Evolutionary conservation across 2,329 filamentous ascomycete genomes (phyloP).

Genomic region (Aspergillus melleus): DNA sequence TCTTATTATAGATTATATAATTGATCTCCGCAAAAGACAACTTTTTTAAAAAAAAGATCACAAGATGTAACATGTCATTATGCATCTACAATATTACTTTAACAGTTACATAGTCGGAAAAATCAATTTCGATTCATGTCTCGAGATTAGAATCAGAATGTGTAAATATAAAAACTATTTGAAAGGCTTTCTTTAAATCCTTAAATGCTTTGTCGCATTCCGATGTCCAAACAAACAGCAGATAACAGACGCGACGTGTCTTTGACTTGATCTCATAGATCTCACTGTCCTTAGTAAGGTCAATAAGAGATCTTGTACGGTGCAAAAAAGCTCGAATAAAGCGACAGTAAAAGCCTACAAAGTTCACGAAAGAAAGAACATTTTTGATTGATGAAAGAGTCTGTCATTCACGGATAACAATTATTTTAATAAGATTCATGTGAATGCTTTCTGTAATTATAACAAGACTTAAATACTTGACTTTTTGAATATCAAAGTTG

Average conservation of each 20-base stretch:
- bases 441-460: conserved; percentile 7
- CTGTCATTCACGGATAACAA: not conserved
- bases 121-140: not conserved
- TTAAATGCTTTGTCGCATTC: not conserved
- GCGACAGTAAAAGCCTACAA: no score
- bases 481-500: not conserved
- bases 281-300: not conserved
- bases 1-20: conserved; percentile 26
- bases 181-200: not conserved
- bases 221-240: not conserved
- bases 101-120: not conserved
- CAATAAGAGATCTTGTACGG: not conserved
- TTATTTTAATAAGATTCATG: conserved; percentile 17
- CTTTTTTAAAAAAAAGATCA: conserved; percentile 23
- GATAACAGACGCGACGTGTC: not conserved
- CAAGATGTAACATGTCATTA: not conserved
- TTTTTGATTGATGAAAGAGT: not conserved
- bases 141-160: not conserved
- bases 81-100: not conserved
- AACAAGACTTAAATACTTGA: not conserved
- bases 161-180: not conserved
- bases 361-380: not conserved
- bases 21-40: conserved; percentile 23
- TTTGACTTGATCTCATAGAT: not conserved
- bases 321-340: not conserved